A percentile compares a stretch with the other conserved stretches of the same genome.
Evolutionary conservation across 2,329 filamentous ascomycete species (phyloP).

Genomic region (Allantophomopsis cytisporea): DNA sequence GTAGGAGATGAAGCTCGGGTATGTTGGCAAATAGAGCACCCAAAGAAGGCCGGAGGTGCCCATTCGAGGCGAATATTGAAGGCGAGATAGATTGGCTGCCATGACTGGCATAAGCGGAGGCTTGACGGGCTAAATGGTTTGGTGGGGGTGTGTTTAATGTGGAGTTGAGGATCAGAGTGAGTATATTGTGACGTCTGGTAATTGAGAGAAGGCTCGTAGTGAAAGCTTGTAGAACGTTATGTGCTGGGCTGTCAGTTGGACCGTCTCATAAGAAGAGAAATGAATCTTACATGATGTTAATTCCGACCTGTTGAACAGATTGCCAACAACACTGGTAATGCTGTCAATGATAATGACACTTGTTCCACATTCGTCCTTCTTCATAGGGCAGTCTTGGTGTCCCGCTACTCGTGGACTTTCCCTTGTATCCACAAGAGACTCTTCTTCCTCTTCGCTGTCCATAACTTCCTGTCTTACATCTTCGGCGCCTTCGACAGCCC

Average conservation of each 20-base stretch:
- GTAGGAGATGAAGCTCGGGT: slow-evolving; percentile 39
- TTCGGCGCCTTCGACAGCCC: neutral
- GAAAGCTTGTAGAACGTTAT: slow-evolving; percentile 17
- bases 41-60: slow-evolving; percentile 13
- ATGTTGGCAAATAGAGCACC: slow-evolving; percentile 40
- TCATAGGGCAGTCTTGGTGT: neutral
- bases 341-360: slow-evolving; percentile 38
- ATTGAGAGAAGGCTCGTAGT: slow-evolving; percentile 31
- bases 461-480: neutral
- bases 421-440: too few species aligned
- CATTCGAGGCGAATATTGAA: slow-evolving; percentile 4
- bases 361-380: slow-evolving; percentile 11
- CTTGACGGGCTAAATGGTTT: slow-evolving; percentile 1
- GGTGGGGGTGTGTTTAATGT: neutral
- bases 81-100: slow-evolving; percentile 5
- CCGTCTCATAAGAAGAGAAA: neutral
- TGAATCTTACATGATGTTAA: slow-evolving; percentile 18
- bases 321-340: slow-evolving; percentile 34
- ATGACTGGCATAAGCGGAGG: neutral
- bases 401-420: too few species aligned
- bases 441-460: neutral
- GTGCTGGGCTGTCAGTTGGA: slow-evolving; percentile 1
- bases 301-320: slow-evolving; percentile 33
- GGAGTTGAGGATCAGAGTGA: slow-evolving; percentile 39
- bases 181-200: slow-evolving; percentile 29